Evolutionary conservation across 495 filamentous ascomycete genomes (phyloP).

Genomic region (Daldinia concentrica): DNA sequence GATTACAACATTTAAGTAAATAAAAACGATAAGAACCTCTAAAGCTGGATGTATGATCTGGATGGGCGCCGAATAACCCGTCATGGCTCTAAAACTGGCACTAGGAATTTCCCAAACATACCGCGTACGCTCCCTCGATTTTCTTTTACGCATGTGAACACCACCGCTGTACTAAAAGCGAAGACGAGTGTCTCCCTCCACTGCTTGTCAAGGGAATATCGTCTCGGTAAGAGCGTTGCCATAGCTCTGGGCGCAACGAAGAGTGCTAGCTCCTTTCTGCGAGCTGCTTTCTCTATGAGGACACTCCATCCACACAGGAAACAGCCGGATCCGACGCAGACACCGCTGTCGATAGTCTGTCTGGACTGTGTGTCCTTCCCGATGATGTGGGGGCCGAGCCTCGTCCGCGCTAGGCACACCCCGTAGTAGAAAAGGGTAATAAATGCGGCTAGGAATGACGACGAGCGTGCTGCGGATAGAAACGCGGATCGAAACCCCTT

Average conservation of each 20-base stretch:
- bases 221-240: constrained; percentile 78
- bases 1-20: background rate
- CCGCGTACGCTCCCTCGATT: constrained; percentile 73
- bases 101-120: constrained; percentile 73
- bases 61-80: background rate
- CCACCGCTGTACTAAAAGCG: constrained; percentile 75
- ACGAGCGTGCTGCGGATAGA: constrained; percentile 73
- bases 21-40: background rate
- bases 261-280: constrained; percentile 80
- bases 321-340: constrained; percentile 81
- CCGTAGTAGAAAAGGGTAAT: constrained; percentile 87
- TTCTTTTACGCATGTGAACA: constrained; percentile 77
- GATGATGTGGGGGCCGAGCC: constrained; percentile 78
- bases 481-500: constrained; percentile 59
- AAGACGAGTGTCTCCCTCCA: constrained; percentile 82
- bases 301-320: constrained; percentile 87
- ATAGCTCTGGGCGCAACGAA: constrained; percentile 88
- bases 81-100: constrained; percentile 59
- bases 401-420: constrained; percentile 82
- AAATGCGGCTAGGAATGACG: constrained; percentile 84
- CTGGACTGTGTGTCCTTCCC: constrained; percentile 53
- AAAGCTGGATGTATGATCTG: background rate
- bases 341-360: constrained; percentile 64
- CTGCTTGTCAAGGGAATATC: constrained; percentile 72
- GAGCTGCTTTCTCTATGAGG: constrained; percentile 72